phyloP scores from a whole-genome alignment of 2,329 filamentous ascomycete genomes.

The Penicillium capsulatum region DNA sequence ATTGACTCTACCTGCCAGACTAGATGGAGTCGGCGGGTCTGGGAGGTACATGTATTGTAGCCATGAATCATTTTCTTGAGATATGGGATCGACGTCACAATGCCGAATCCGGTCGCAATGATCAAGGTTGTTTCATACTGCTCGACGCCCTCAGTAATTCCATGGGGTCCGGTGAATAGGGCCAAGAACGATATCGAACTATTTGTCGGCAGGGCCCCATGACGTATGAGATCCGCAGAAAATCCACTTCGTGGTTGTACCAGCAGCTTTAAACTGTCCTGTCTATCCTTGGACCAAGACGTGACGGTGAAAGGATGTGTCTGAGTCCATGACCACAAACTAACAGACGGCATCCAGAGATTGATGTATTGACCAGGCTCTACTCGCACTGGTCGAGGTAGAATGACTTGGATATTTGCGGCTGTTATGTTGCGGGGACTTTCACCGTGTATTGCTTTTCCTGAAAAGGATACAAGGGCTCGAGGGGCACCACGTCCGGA shows the following conservation, averaged over 20 bases:
- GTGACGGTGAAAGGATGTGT: slow-evolving; percentile 26
- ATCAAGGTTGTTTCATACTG: slow-evolving; percentile 34
- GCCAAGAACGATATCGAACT: slow-evolving; percentile 21
- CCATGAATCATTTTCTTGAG: slow-evolving; percentile 36
- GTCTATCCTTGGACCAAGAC: slow-evolving; percentile 23
- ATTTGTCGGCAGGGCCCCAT: slow-evolving; percentile 3
- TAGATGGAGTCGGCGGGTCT: slow-evolving; percentile 30
- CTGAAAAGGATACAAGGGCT: slow-evolving; percentile 19
- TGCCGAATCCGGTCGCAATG: slow-evolving; percentile 31
- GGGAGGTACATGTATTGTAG: slow-evolving; percentile 30
- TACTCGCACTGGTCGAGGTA: slow-evolving; percentile 20
- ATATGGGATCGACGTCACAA: slow-evolving; percentile 32
- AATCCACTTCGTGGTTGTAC: slow-evolving; percentile 28
- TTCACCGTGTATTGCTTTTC: slow-evolving; percentile 13
- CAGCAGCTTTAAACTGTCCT: slow-evolving; percentile 30
- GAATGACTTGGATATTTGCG: slow-evolving; percentile 16
- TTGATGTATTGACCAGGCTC: slow-evolving; percentile 28
- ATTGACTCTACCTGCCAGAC: slow-evolving; percentile 31
- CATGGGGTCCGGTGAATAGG: slow-evolving; percentile 34
- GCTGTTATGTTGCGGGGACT: slow-evolving; percentile 7
- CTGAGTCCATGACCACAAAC: slow-evolving; percentile 23
- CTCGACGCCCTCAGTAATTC: slow-evolving; percentile 24
- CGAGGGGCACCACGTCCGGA: slow-evolving; percentile 12
- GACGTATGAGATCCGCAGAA: slow-evolving; percentile 23
- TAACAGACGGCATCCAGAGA: slow-evolving; percentile 26